Conservation (phyloP, 352 stramenopile genomes). For the Phytophthora niederhauseri region DNA sequence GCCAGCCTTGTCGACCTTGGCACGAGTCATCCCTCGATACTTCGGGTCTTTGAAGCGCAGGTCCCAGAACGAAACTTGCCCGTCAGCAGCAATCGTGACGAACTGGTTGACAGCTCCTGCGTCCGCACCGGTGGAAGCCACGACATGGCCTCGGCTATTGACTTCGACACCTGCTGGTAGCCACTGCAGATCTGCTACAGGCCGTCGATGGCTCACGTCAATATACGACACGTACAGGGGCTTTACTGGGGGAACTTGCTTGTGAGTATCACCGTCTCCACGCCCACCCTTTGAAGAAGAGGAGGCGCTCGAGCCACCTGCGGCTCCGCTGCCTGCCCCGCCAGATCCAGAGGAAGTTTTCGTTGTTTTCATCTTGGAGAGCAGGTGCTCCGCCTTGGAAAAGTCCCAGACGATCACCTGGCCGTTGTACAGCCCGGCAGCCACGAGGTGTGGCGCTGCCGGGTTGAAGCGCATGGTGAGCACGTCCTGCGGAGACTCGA, state of each 20-base stretch:
- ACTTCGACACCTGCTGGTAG: constrained; percentile 86
- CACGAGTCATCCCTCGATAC: constrained; percentile 68
- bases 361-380: constrained; percentile 58
- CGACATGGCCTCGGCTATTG: constrained; percentile 87
- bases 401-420: constrained; percentile 95
- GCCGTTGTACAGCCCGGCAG: constrained; percentile 82
- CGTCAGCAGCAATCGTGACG: constrained; percentile 91
- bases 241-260: constrained; percentile 76
- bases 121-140: constrained; percentile 44
- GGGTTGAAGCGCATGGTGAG: constrained; percentile 92
- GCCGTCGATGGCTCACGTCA: constrained; percentile 84
- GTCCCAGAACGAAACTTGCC: constrained; percentile 94
- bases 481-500: constrained; percentile 92
- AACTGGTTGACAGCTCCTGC: constrained; percentile 87
- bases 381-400: constrained; percentile 69
- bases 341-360: constrained; percentile 35
- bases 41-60: constrained; percentile 90
- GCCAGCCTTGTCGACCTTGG: constrained; percentile 66
- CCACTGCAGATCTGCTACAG: constrained; percentile 91
- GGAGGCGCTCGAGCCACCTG: constrained; percentile 17
- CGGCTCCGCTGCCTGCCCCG: constrained; percentile 1
- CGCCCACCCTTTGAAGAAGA: constrained; percentile 28
- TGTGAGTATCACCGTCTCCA: constrained; percentile 56
- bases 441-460: constrained; percentile 82
- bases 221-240: constrained; percentile 85